Base-by-base conservation (phyloP, 2,329 filamentous ascomycete species). In the Dactylellina cionopaga region DNA sequence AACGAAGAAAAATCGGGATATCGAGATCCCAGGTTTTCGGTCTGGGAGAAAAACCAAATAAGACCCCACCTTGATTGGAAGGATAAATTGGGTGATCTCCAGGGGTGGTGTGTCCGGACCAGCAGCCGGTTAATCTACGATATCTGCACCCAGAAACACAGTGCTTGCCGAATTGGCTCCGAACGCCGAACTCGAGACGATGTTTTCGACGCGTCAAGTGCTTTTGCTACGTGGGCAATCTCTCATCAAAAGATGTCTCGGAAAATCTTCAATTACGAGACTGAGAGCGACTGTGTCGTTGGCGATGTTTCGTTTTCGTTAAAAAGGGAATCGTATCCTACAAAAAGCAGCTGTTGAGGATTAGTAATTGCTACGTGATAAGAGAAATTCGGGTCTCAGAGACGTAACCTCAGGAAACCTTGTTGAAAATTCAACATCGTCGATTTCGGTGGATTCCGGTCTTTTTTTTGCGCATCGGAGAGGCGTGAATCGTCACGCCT, bases 1-100 rank as follows among this genome's bases (percentile, higher is more conserved):
- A 33, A 71, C 66, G 56, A 70, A 51, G 66, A 55, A 71, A 65
- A 71, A 51, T 71, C 66, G 56, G 66, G 37, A 71, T 69, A 44
- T 25, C 43, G 13, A 43, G 52, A 56, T 43, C 25, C 22, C 33
- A 54, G 17, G 19, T 43, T 37, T 17, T 35, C 22, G 41, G 25
- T 39, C 37, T 31, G 17, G 29, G 15, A 59, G 29, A n/a, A 62
- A 60, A n/a, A n/a, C n/a, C n/a, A n/a, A n/a, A n/a, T 37, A 55
- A 54, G 63, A 59, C 54, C n/a, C 63, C 63, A 60, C 63, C 33
- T 59, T 68, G 63, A 68, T 68, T 68, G 63, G 63, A 68, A 37
- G 63, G 63, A 68, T 68, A 68, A 68, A 59, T 68, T 59, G 62
- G 39, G 51, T 54, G 63, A 60, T 68, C 63, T 60, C 63, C 54